Evolutionary conservation across 805 yeast genomes (phyloP), one percentile per base, ranked within the genome.

Genomic region (Hanseniaspora mollemarum): DNA sequence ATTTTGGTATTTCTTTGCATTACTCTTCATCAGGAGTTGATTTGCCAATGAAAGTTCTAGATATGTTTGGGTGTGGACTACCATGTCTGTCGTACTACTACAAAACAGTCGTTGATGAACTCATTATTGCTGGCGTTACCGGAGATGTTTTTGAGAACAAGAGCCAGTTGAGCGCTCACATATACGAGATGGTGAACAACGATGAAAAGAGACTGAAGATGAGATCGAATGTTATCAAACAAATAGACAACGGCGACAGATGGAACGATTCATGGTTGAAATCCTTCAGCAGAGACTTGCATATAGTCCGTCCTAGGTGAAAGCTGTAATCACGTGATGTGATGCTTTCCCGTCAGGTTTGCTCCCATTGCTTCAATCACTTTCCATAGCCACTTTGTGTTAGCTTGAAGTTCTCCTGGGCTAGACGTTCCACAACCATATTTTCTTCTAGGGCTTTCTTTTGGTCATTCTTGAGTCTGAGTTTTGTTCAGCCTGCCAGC

Each of bases 21-120:
- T 76, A 81, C 3, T 88, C 97, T 0, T 83, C 94, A 41, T 83
- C 95, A 42, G 98, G 99, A 0, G 72, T 84, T 52, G 99, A 92
- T 60, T 71, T 92, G 53, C 99, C 99, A 0, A 92, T 92, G 99
- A 92, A 92, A 64, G 84, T 92, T 32, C 81, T 90, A 5, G 99
- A 92, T 60, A 79, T 90, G 75, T 88, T 90, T 70, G 98, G 98
- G 0, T 84, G 92, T 56, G 97, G 97, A 0, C 69, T 92, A 12
- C 99, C 98, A 1, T 96, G 87, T 0, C 70, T 88, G 2, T 77
- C 95, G 0, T 69, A 88, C 53, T 69, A 72, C 33, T 92, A 86
- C 62, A 78, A 82, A 0, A 90, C 95, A 1, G 72, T 90, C 13
- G 28, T 8, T 2, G 69, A 70, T 6, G 98, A 92, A 62, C 68